A percentile compares a stretch with the other conserved stretches of the same genome.
These are phyloP conservation scores for Selaginella moellendorffii DNA, from an alignment of 75 land plant species.

Conservation along the genomic window DNA sequence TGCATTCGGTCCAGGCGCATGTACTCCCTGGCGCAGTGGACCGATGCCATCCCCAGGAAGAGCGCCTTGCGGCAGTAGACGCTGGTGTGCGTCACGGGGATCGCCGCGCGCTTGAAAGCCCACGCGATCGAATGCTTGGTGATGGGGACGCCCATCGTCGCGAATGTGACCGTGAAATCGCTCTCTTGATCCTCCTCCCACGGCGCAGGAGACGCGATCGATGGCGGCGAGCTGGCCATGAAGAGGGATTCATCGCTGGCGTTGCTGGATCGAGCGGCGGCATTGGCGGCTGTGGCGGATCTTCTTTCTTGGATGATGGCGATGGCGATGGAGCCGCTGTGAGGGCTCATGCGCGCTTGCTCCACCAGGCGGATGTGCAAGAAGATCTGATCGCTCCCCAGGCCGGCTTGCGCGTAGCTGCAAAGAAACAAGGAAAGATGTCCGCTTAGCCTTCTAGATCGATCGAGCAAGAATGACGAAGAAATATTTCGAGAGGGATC, in stretches of 20 bases:
- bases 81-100: conserved; percentile 53
- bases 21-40: conserved; percentile 35
- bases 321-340: conserved; percentile 25
- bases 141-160: conserved; percentile 31
- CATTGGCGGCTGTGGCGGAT: neutral
- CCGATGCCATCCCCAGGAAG: conserved; percentile 35
- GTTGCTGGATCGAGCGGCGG: conserved; percentile 19
- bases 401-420: conserved; percentile 71
- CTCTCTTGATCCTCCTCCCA: conserved; percentile 12
- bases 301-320: neutral
- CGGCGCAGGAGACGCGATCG: conserved; percentile 8
- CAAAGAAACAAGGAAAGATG: neutral
- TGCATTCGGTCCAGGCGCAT: conserved; percentile 29
- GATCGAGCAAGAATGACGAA: neutral
- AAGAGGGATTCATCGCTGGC: conserved; percentile 11
- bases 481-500: neutral
- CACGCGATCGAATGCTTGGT: conserved; percentile 50
- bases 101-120: conserved; percentile 30
- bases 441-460: neutral
- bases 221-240: neutral
- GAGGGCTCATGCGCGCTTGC: conserved; percentile 36
- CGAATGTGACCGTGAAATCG: conserved; percentile 45
- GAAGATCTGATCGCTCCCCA: conserved; percentile 62
- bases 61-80: conserved; percentile 57
- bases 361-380: conserved; percentile 49